phyloP scores from a whole-genome alignment of 768 basidiomycete species.

The Lactarius hatsudake region DNA sequence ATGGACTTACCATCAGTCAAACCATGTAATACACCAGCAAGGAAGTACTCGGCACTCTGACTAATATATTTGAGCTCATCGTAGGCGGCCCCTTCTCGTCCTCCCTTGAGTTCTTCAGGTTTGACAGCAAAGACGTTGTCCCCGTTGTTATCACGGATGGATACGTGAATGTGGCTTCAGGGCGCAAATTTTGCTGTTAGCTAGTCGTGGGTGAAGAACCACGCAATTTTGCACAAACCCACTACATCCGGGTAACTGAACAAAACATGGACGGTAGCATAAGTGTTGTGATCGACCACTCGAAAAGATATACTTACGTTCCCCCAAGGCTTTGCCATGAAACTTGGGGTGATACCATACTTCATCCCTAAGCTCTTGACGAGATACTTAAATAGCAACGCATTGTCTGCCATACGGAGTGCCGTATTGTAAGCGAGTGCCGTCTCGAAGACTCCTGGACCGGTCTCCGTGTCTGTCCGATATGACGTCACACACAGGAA shows the following conservation, averaged over 20 bases:
- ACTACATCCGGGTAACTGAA: conserved; percentile 89
- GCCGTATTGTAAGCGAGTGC: conserved; percentile 83
- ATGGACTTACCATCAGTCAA: conserved; percentile 74
- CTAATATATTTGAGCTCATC: conserved; percentile 85
- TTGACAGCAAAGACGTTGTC: conserved; percentile 78
- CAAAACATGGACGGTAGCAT: conserved; percentile 2
- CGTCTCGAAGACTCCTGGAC: conserved; percentile 84
- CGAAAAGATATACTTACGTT: conserved; percentile 47
- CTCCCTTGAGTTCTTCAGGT: conserved; percentile 55
- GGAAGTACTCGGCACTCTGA: conserved; percentile 82
- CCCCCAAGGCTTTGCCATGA: conserved; percentile 98
- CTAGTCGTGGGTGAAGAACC: conserved; percentile 2
- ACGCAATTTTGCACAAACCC: conserved; percentile 51
- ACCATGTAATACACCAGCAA: conserved; percentile 91
- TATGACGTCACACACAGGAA: background rate
- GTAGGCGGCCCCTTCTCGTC: conserved; percentile 67
- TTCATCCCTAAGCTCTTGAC: conserved; percentile 92
- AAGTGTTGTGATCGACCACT: background rate
- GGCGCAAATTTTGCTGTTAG: conserved; percentile 3
- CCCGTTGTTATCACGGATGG: conserved; percentile 65
- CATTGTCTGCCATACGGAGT: conserved; percentile 84
- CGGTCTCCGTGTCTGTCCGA: conserved; percentile 81
- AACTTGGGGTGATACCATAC: conserved; percentile 86
- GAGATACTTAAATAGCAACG: conserved; percentile 86
- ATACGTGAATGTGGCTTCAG: conserved; percentile 86